Evolutionary conservation across 805 yeast genomes (phyloP), one percentile per base, ranked within the genome.

Genomic region (Myxozyma neotropica): DNA sequence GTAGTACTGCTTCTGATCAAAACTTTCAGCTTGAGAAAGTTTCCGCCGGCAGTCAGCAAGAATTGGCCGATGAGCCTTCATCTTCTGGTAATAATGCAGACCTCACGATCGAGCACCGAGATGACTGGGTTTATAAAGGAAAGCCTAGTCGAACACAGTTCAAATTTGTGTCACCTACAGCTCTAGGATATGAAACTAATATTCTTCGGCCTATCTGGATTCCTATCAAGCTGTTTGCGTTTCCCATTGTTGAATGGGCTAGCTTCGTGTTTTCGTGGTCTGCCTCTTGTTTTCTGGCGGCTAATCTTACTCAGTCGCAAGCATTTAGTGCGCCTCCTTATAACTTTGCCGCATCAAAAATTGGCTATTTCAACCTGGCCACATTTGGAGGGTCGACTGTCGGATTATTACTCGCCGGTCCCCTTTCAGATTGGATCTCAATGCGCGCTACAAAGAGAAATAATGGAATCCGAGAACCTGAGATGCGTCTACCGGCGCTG

Each of bases 401-500:
- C 36, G 53, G 53, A 3, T 15, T 49, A 3, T 24, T 39, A 8
- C 17, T 31, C 3, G 35, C 53, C 26, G 53, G 53, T 4, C 53
- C 53, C 7, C 46, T 48, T 12, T 49, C 53, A n/a, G 46, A 49
- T 39, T 49, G 46, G 46, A 38, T 49, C 8, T 49, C 53, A 10
- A 49, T 49, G 53, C 23, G 46, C 1, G 46, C 46, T 2, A 49
- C 53, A 1, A 24, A 10, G 15, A 24, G 17, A 5, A 59, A 56
- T 31, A 43, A 55, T 19, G 63, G 63, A 15, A 57, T 59, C 40
- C 57, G 60, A 38, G 63, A 59, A 27, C 63, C 63, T 5, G 63
- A 56, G 31, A 49, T 59, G 49, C 59, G 63, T 45, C 51, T 59
- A 8, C 45, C 46, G 2, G n/a, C 53, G 1, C 10, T 49, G 23